Evolutionary conservation across 2,329 filamentous ascomycete species (phyloP).

Genomic region (Xenosphaeropsis pyriputrescens): DNA sequence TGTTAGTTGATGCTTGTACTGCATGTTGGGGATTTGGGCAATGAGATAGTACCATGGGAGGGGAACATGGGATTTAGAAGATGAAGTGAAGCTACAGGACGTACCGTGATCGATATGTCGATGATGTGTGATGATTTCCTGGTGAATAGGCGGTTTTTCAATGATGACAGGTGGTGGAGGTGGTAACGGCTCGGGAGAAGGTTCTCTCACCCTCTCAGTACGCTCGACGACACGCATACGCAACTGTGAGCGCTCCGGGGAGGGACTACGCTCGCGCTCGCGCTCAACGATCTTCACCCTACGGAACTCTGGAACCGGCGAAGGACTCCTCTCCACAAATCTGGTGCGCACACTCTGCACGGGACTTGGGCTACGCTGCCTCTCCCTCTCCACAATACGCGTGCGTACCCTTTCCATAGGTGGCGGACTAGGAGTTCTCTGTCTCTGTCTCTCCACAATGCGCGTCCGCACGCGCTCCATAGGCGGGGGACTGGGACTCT

Average conservation of each 20-base stretch:
- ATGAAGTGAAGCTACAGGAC: too few relatives aligned
- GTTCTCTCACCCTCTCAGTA: not conserved
- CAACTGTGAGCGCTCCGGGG: not conserved
- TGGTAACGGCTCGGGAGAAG: constrained; percentile 12
- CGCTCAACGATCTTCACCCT: not conserved
- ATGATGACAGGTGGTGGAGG: constrained; percentile 39
- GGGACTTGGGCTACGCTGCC: not conserved
- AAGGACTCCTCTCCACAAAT: too few relatives aligned
- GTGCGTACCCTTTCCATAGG: constrained; percentile 14
- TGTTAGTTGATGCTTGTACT: constrained; percentile 13
- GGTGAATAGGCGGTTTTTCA: constrained; percentile 65
- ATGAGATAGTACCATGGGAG: too few relatives aligned
- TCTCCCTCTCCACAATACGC: constrained; percentile 11
- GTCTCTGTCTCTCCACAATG: constrained; percentile 14
- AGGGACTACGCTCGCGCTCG: not conserved
- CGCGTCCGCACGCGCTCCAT: constrained; percentile 1
- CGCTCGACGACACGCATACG: not conserved
- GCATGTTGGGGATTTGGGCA: too few relatives aligned
- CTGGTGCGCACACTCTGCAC: too few relatives aligned
- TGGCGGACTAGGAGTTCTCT: constrained; percentile 13
- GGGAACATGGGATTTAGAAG: too few relatives aligned
- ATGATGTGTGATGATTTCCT: constrained; percentile 83
- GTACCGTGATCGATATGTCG: constrained; percentile 75
- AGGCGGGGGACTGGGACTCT: constrained; percentile 8
- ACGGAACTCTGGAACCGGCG: too few relatives aligned